Conservation (phyloP, 495 filamentous ascomycete genomes). For the Podospora comata region DNA sequence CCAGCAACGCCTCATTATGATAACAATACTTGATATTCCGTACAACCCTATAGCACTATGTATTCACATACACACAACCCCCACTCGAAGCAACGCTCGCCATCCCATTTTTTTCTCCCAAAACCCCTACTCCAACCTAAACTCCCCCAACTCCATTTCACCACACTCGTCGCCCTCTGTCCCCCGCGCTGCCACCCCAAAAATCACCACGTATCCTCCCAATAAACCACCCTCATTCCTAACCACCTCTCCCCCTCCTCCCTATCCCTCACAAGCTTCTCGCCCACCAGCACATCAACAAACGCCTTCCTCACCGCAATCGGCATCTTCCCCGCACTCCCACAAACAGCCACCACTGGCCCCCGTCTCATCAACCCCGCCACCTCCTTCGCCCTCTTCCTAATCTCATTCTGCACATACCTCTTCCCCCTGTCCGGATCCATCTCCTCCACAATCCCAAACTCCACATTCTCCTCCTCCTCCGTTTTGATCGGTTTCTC, state of each 20-base stretch:
- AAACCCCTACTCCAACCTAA: too few species aligned
- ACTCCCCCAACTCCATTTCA: neutral
- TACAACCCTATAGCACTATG: too few species aligned
- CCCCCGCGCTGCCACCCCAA: neutral
- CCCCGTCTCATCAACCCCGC: conserved; percentile 50
- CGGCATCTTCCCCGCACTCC: conserved; percentile 83
- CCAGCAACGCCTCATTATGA: too few species aligned
- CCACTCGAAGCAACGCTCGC: neutral
- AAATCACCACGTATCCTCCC: conserved; percentile 49
- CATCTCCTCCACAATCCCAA: neutral
- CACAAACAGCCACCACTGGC: conserved; percentile 66
- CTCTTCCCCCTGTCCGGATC: conserved; percentile 53
- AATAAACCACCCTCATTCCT: conserved; percentile 29
- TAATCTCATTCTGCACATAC: conserved; percentile 87
- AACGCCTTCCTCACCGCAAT: conserved; percentile 79
- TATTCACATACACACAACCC: too few species aligned
- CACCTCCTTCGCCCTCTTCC: conserved; percentile 55
- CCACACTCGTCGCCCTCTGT: too few species aligned
- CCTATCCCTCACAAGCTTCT: conserved; percentile 23
- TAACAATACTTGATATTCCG: too few species aligned
- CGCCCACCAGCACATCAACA: conserved; percentile 59
- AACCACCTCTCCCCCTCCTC: conserved; percentile 35
- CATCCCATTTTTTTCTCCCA: neutral
- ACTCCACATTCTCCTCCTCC: neutral
- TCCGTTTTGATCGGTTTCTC: neutral